A percentile compares a stretch with the other conserved stretches of the same genome.
Evolutionary conservation across 2,329 filamentous ascomycete species (phyloP).

Genomic region (Metarhizium humberi): DNA sequence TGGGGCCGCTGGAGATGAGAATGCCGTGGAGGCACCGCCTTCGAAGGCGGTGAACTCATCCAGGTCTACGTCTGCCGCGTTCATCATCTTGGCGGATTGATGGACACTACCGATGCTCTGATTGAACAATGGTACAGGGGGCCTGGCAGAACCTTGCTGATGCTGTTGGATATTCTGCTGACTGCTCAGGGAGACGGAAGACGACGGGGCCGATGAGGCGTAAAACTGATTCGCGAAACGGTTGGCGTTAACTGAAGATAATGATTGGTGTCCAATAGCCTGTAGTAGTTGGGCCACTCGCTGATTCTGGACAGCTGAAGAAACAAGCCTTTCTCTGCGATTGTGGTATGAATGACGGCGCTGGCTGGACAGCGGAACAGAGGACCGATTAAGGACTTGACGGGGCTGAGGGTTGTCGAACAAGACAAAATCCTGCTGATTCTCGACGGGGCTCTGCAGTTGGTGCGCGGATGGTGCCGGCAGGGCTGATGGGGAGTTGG

Average conservation of each 20-base stretch:
- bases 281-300: slow-evolving; percentile 51
- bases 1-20: slow-evolving; percentile 43
- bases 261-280: slow-evolving; percentile 45
- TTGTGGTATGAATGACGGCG: slow-evolving; percentile 38
- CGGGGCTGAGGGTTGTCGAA: slow-evolving; percentile 46
- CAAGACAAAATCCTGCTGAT: slow-evolving; percentile 69
- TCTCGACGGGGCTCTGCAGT: slow-evolving; percentile 40
- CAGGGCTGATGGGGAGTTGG: slow-evolving; percentile 55
- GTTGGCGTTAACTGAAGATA: slow-evolving; percentile 45
- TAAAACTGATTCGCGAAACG: slow-evolving; percentile 55
- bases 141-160: slow-evolving; percentile 35
- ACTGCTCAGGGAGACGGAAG: slow-evolving; percentile 47
- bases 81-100: slow-evolving; percentile 35
- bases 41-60: slow-evolving; percentile 50
- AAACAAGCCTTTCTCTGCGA: slow-evolving; percentile 31
- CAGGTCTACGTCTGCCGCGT: slow-evolving; percentile 46
- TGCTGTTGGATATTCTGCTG: slow-evolving; percentile 25
- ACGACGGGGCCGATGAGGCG: slow-evolving; percentile 56
- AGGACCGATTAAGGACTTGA: slow-evolving; percentile 26
- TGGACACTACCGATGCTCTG: slow-evolving; percentile 46
- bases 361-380: slow-evolving; percentile 29
- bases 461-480: slow-evolving; percentile 53
- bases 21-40: slow-evolving; percentile 39
- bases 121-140: slow-evolving; percentile 64
- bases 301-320: slow-evolving; percentile 42